Percentiles rank a stretch among this genome's conserved stretches.
These are phyloP conservation scores for Actinomortierella ambigua DNA, from an alignment of 371 early-diverging fungal species.

Conservation along the genomic window DNA sequence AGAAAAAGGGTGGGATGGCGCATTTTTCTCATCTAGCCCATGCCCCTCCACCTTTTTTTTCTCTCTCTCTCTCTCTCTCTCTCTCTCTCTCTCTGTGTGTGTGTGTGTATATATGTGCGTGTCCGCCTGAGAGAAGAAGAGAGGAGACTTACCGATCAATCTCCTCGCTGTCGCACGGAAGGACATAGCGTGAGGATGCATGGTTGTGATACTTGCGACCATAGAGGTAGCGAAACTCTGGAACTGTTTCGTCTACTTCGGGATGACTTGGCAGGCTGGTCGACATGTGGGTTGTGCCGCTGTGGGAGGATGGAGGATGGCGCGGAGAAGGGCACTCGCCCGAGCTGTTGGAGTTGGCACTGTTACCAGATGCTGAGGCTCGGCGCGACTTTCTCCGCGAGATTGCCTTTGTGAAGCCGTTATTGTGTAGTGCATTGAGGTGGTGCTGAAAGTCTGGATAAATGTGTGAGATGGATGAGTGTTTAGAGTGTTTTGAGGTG, in stretches of 20 bases:
- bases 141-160: slow-evolving; percentile 2
- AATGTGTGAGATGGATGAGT: background rate
- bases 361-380: background rate
- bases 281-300: background rate
- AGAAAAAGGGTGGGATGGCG: background rate
- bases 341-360: background rate
- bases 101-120: background rate
- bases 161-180: background rate
- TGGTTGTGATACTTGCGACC: slow-evolving; percentile 1
- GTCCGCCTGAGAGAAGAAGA: background rate
- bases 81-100: background rate
- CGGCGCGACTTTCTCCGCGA: background rate
- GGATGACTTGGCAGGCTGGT: background rate
- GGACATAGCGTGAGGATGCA: background rate
- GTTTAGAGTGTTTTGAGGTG: background rate
- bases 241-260: background rate
- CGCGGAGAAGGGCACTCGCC: background rate
- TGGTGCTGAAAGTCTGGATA: background rate
- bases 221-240: background rate
- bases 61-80: background rate
- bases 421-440: background rate
- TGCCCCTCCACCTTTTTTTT: background rate
- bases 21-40: background rate
- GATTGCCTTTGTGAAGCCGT: background rate
- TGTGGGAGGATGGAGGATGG: background rate